Conservation (phyloP, 139 green algal species). For the Auxenochlorella protothecoides region DNA sequence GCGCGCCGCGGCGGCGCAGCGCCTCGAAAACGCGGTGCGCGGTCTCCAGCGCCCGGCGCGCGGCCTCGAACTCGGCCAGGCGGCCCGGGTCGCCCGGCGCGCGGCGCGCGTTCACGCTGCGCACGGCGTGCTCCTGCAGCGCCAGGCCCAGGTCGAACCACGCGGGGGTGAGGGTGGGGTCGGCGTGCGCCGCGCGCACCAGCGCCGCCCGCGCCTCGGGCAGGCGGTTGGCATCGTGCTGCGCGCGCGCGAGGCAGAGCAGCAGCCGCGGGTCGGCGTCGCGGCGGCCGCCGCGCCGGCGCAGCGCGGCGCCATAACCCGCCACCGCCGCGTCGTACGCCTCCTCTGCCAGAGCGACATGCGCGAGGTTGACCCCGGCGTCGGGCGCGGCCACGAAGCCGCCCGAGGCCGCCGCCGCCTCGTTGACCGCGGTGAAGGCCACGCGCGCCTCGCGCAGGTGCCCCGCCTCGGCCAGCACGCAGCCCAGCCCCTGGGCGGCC, state of each 20-base stretch:
- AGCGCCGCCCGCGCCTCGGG: conserved; percentile 48
- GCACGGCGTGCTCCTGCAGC: conserved; percentile 59
- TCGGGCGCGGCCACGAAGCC: conserved; percentile 54
- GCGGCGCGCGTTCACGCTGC: conserved; percentile 44
- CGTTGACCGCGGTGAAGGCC: conserved; percentile 41
- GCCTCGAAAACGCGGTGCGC: conserved; percentile 24
- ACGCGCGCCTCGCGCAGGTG: conserved; percentile 29
- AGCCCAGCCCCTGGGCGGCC: conserved; percentile 76
- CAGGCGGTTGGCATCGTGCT: conserved; percentile 65
- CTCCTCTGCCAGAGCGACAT: conserved; percentile 30
- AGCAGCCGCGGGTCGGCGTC: conserved; percentile 19
- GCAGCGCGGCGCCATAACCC: conserved; percentile 53
- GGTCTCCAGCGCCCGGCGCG: conserved; percentile 28
- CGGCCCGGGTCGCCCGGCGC: conserved; percentile 19
- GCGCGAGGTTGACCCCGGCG: conserved; percentile 56
- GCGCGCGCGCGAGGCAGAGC: conserved; percentile 38
- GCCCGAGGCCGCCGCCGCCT: conserved; percentile 36
- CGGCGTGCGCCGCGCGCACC: conserved; percentile 59
- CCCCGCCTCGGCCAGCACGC: conserved; percentile 70
- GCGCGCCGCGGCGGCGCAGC: conserved; percentile 8
- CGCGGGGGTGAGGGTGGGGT: conserved; percentile 54
- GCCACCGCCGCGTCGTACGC: conserved; percentile 45
- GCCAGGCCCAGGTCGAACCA: conserved; percentile 67
- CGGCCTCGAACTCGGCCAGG: conserved; percentile 26
- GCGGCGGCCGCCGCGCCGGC: conserved; percentile 38